These are phyloP conservation scores for Ogataea pignaliae DNA, from an alignment of 805 yeast species.

Conservation along the genomic window DNA sequence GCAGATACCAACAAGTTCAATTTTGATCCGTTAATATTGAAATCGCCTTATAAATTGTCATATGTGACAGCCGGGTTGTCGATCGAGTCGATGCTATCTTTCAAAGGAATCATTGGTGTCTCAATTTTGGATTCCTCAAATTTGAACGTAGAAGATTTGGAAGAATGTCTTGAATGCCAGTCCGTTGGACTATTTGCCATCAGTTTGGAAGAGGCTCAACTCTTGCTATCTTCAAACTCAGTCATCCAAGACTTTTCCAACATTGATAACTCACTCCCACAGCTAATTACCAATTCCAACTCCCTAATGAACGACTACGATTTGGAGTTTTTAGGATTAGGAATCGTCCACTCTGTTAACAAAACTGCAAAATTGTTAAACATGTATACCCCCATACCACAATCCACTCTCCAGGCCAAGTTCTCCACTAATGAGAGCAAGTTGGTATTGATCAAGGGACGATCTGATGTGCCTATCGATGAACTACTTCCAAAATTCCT, in stretches of 20 bases:
- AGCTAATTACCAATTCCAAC: conserved; percentile 20
- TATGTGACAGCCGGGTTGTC: conserved; percentile 24
- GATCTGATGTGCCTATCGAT: conserved; percentile 58
- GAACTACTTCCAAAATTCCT: conserved; percentile 29
- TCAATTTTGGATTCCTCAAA: conserved; percentile 31
- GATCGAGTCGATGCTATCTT: conserved; percentile 3
- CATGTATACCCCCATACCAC: conserved; percentile 48
- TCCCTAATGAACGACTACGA: conserved; percentile 8
- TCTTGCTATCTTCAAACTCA: conserved; percentile 13
- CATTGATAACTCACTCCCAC: conserved; percentile 15
- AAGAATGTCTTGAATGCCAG: conserved; percentile 36
- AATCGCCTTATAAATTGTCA: conserved; percentile 38
- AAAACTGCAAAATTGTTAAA: conserved; percentile 36
- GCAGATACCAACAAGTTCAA: conserved; percentile 26
- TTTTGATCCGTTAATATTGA: conserved; percentile 38
- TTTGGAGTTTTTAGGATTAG: conserved; percentile 43
- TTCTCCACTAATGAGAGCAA: conserved; percentile 23
- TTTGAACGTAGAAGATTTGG: conserved; percentile 31
- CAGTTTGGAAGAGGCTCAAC: conserved; percentile 18
- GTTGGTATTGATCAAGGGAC: conserved; percentile 51
- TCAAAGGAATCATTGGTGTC: conserved; percentile 34
- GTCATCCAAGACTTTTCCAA: background rate
- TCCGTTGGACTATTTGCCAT: conserved; percentile 37
- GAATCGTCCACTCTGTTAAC: conserved; percentile 65
- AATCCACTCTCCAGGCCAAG: conserved; percentile 7